Base-by-base conservation (phyloP, 495 filamentous ascomycete species). In the Margaritispora aquatica region DNA sequence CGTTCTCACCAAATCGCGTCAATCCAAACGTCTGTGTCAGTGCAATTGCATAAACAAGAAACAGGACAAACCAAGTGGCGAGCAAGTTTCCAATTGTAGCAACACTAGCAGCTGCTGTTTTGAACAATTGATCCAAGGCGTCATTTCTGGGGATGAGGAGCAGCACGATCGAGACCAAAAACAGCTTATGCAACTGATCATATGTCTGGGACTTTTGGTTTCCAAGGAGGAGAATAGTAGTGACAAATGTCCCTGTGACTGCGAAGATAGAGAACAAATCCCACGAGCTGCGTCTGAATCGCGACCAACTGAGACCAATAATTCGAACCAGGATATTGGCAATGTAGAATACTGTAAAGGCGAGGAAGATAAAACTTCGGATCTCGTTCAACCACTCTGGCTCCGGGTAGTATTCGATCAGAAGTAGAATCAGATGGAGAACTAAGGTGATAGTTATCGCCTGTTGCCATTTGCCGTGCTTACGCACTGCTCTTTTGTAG, bases 111-210 rank as follows among this genome's bases (percentile, higher is more conserved):
- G 94, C 95, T 1, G 95, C 95, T 17, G 94, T 99, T 74, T 99
- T 99, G 83, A 97, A 99, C 5, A 99, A 85, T 70, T 99, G 94
- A 68, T 99, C 94, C 11, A 99, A 85, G 50, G 96, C 92, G 63
- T 99, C 94, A 71, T 97, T 99, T 5, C 94, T 83, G 10, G 94
- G 94, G 57, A 99, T 99, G 48, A 99, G 84, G 59, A 99, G 77
- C 21, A 97, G 80, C 1, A 94, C 86, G 59, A 97, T 86, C 21
- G 90, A 86, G 49, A 97, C 94, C 41, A 99, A 76, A 69, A 96
- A 96, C 19, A 96, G 81, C 71, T 97, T 97, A 73, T 96, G 92
- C 26, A 96, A 71, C 66, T 88, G 88, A 44, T 83, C 75, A 65
- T 90, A 91, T 17, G 81, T 79, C 49, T 83, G 77, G 20, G 77